A percentile compares a stretch with the other conserved stretches of the same genome.
phyloP scores from a whole-genome alignment of 176 grass and related monocot species.

The Paspalum vaginatum region DNA sequence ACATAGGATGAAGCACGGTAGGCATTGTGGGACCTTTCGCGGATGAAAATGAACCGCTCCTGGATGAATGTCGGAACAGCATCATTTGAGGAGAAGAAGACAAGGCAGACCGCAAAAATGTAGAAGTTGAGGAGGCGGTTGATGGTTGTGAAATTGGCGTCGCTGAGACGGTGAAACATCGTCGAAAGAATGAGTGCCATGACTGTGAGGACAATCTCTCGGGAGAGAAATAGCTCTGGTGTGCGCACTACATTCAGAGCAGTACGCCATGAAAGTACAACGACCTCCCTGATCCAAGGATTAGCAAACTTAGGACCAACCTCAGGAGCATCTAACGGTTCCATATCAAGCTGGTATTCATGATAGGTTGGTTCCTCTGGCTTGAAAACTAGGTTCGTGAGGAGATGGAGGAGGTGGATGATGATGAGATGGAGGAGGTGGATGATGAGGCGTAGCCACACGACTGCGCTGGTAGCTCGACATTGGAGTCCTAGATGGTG shows the following conservation, averaged over 20 bases:
- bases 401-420: constrained; percentile 39
- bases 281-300: constrained; percentile 64
- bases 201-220: constrained; percentile 63
- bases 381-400: constrained; percentile 43
- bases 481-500: constrained; percentile 53
- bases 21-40: constrained; percentile 82
- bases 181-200: constrained; percentile 72
- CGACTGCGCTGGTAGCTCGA: constrained; percentile 45
- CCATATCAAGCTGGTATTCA: constrained; percentile 43
- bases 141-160: constrained; percentile 37
- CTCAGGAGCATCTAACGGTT: constrained; percentile 48
- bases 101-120: constrained; percentile 66
- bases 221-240: constrained; percentile 66
- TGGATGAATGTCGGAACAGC: constrained; percentile 81
- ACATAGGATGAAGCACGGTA: constrained; percentile 88
- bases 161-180: constrained; percentile 59
- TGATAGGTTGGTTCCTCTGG: constrained; percentile 41
- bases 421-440: background rate
- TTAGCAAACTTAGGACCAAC: constrained; percentile 67
- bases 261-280: constrained; percentile 63
- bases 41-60: constrained; percentile 89
- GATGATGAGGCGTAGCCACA: constrained; percentile 30
- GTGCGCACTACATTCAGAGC: constrained; percentile 69
- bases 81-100: constrained; percentile 89
- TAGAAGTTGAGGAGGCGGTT: constrained; percentile 86